Percentiles rank a stretch among this genome's conserved stretches.
These are phyloP conservation scores for Sporisorium exsertum DNA, from an alignment of 1,284 basidiomycete species.

Conservation along the genomic window DNA sequence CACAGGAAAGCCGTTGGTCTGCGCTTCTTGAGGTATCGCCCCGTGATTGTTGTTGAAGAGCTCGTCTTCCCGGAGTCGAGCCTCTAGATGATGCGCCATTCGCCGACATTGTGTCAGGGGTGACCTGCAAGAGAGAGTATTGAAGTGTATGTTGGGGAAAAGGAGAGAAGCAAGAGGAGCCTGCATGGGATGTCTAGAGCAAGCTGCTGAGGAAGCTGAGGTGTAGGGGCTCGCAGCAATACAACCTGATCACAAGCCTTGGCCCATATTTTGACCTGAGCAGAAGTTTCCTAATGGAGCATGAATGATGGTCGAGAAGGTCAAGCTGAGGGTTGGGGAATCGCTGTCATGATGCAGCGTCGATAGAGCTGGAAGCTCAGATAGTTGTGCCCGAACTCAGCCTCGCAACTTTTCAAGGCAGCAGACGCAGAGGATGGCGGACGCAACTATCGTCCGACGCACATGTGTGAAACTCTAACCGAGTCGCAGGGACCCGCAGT, in stretches of 20 bases:
- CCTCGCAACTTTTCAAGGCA: background rate
- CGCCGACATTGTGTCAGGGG: background rate
- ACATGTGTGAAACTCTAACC: background rate
- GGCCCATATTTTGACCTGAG: background rate
- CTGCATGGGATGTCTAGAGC: background rate
- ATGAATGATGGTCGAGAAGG: background rate
- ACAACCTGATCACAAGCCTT: background rate
- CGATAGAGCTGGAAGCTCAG: background rate
- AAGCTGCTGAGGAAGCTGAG: background rate
- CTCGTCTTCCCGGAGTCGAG: background rate
- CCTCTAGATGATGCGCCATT: background rate
- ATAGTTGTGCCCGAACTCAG: conserved; percentile 3
- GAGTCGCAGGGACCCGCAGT: background rate
- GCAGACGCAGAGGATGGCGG: conserved; percentile 2
- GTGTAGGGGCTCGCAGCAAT: background rate
- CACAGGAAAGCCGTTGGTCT: conserved; percentile 14
- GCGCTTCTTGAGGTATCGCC: background rate
- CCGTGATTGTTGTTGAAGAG: background rate
- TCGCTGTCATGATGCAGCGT: background rate
- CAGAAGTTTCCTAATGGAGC: background rate
- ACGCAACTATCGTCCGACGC: background rate
- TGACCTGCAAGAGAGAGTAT: background rate
- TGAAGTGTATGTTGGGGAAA: background rate
- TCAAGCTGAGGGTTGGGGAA: background rate
- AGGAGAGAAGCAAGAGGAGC: background rate